Base-by-base conservation (phyloP, 2,329 filamentous ascomycete species). In the Ophiostoma perfectum region DNA sequence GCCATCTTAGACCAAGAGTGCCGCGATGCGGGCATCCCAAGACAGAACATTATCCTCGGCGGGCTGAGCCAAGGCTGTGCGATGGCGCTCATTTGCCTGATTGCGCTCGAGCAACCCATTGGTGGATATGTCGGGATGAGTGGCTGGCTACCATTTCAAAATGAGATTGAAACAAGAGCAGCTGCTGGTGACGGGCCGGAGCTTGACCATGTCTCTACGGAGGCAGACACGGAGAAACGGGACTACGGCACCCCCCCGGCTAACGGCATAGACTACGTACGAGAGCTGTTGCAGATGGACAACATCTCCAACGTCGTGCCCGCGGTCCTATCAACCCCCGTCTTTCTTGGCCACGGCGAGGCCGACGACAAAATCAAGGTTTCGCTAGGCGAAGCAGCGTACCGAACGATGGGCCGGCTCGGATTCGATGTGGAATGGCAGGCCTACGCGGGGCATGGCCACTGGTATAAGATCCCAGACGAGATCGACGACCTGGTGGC, bases 381-480 rank as follows among this genome's bases (percentile, higher is more conserved):
- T 14, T 14, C 44, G 2, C 73, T 77, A 11, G 81, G 79, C 0
- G 71, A 78, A 58, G 72, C 70, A 5, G 75, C 78, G 12, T 70
- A 70, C 0, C 68, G 71, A 5, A 75, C 74, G 3, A 70, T 83
- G 68, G 42, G 64, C 8, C 67, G 71, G n/a, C 69, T 77, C 45
- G 78, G 75, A 1, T 78, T 77, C 67, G 36, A 75, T 0, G 78
- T 81, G 4, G 67, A 74, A 11, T 81, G 78, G 78, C 77, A 78
- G 67, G 47, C 70, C 0, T 85, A 84, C 73, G 41, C 73, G 4
- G 76, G 72, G 0, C 74, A 78, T 44, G 81, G 81, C 0, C 81
- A 84, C 70, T 83, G 82, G 80, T 82, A 82, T 70, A 81, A 78
- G 69, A 74, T 81, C 14, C 80, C 81, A 0, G 79, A 83, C 62